Evolutionary conservation across 345 rosid species (phyloP), one percentile per base, ranked within the genome.

Genomic region (Draba incana): DNA sequence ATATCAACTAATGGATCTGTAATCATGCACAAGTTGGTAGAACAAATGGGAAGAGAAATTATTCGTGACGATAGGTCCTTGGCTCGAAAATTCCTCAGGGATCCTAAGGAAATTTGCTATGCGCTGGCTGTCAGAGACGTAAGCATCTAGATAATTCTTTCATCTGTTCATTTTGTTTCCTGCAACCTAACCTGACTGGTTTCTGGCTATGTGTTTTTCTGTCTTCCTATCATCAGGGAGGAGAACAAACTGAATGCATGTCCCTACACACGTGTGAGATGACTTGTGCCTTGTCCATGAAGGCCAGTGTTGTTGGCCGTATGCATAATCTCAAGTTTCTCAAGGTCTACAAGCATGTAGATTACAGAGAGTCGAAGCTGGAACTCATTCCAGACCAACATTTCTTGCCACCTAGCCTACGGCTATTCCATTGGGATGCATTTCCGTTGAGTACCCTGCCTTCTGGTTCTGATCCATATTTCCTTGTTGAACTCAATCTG

Each of bases 251-350:
- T 14, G 27, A 35, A 56, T 41, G 61, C 61, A 8, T 56, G 25
- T 12, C n/a, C 10, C 13, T 56, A 13, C 25, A 56, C 9, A 35
- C 37, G 4, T 33, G 25, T 35, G 12, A 35, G 5, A 14, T 55
- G 23, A 31, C 4, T 3, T 8, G 33, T 10, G 3, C 3, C 5
- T 4, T 33, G 23, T 4, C 20, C 8, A n/a, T 55, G 7, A 15
- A 10, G 2, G n/a, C 11, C 35, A 1, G 15, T 16, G 3, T 14
- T 35, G 35, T 6, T 15, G n/a, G 4, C 10, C 6, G 31, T 8
- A 20, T 57, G 46, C 10, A 15, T 4, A 57, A 57, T 57, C 47
- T 57, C 46, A 57, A 9, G 4, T 8, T 57, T 37, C 62, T 57
- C 2, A 57, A 35, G 28, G 15, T 57, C 44, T 37, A 6, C 28